Conservation (phyloP, 257 asterid species). For the Jacaranda mimosifolia region DNA sequence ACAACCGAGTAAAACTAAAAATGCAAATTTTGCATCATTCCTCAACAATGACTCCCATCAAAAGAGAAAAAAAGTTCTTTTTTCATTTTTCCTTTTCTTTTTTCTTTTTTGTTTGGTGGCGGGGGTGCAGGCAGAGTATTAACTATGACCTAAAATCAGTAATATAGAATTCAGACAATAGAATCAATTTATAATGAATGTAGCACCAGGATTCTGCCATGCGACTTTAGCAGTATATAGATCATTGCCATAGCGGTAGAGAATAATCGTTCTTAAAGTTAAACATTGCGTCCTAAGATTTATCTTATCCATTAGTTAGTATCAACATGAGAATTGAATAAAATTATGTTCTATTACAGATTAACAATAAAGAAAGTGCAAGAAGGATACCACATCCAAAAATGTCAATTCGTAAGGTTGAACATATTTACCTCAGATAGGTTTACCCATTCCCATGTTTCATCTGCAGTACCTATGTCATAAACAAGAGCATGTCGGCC, state of each 20-base stretch:
- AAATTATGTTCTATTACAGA: neutral
- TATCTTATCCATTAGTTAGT: neutral
- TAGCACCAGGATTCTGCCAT: neutral
- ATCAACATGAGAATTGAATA: conserved; percentile 14
- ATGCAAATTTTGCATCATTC: neutral
- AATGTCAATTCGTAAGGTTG: conserved; percentile 17
- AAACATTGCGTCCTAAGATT: neutral
- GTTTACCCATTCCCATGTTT: conserved; percentile 84
- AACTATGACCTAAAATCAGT: neutral
- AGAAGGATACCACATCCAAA: conserved; percentile 10
- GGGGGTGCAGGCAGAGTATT: neutral
- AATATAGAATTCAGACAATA: neutral
- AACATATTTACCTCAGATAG: conserved; percentile 68
- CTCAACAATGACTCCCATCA: neutral
- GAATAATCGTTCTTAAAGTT: neutral
- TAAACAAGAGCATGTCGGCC: conserved; percentile 75
- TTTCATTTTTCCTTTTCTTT: too few species aligned
- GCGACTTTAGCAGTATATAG: neutral
- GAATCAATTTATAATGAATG: conserved; percentile 14
- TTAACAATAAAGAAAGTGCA: neutral
- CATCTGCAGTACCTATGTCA: conserved; percentile 63
- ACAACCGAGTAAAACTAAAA: neutral
- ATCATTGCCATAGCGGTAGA: neutral
- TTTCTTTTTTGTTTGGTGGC: too few species aligned
- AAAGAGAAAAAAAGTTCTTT: too few species aligned